Evolutionary conservation across 176 grass and related monocot genomes (phyloP), one percentile per base, ranked within the genome.

Genomic region (Paspalum vaginatum): DNA sequence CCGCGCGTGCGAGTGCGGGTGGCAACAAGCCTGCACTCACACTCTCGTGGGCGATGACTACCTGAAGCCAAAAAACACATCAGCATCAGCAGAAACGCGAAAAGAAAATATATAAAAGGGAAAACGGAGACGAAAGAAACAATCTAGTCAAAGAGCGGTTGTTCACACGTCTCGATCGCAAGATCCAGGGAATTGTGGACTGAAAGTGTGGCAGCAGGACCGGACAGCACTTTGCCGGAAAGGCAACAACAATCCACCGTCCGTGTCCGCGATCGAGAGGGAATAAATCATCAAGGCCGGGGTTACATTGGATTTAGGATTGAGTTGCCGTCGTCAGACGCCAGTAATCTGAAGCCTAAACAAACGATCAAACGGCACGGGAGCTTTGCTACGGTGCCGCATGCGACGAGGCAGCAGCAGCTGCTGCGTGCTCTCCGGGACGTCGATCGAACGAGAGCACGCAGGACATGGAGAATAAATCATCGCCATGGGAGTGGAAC

Each of bases 101-200:
- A 68, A 77, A 56, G 65, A 18, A 69, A 5, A 8, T n/a, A n/a
- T n/a, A n/a, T n/a, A 68, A 18, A 22, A 13, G 49, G 26, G 26
- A 49, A 3, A 48, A 25, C 5, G 11, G 44, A 22, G 21, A n/a
- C 5, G 13, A 60, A 32, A 14, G 1, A 22, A 25, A 60, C 11
- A 14, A 24, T 32, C 22, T 21, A 56, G 32, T 18, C 48, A 16
- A 62, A 14, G 47, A 24, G 37, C 0, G 54, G 70, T 70, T 0
- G 82, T 57, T 89, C 71, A 47, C 13, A 21, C 41, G 71, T 89
- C 87, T 9, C 63, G n/a, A 6, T 81, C 82, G 77, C 61, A 39
- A 68, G 87, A 85, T 81, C 82, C 80, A 85, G 27, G 71, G 55
- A 71, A 75, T 43, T 50, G 18, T 71, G 80, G 55, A 45, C 24